Percentiles rank a stretch among this genome's conserved stretches.
phyloP scores from a whole-genome alignment of 23 red algal species.

The Gracilariopsis chorda region DNA sequence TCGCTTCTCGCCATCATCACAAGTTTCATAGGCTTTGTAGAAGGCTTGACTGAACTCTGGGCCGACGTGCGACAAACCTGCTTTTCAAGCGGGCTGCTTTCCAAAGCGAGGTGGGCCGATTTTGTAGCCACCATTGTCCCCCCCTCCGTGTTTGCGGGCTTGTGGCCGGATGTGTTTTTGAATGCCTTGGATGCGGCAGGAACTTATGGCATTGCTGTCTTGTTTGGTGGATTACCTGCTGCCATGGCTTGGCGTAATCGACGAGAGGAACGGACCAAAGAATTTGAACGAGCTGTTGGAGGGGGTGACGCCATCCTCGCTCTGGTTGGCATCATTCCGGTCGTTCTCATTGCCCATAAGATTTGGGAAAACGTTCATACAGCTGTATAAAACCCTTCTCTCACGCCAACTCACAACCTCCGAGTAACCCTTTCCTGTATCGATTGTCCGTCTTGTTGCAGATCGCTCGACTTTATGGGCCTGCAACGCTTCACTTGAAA shows the following conservation, averaged over 20 bases:
- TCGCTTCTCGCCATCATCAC: constrained; percentile 53
- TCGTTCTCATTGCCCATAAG: constrained; percentile 2
- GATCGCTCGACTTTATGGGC: no score
- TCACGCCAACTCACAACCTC: no score
- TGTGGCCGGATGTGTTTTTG: constrained; percentile 51
- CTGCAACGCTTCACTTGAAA: no score
- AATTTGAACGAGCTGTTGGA: neutral
- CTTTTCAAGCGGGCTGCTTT: neutral
- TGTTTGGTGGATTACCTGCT: constrained; percentile 68
- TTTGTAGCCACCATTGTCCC: constrained; percentile 47
- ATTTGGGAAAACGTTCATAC: no score
- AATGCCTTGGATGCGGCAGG: constrained; percentile 50
- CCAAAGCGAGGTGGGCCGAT: neutral
- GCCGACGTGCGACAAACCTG: constrained; percentile 23
- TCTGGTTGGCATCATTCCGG: neutral
- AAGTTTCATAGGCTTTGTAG: constrained; percentile 60
- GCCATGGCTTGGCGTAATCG: constrained; percentile 72
- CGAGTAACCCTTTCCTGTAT: no score
- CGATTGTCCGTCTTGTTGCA: no score
- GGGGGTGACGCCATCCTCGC: constrained; percentile 20
- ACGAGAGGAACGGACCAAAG: neutral
- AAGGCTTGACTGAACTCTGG: constrained; percentile 45
- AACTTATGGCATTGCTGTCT: constrained; percentile 51
- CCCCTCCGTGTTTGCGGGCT: constrained; percentile 2
- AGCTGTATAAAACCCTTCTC: no score